These are phyloP conservation scores for Pisolithus marmoratus DNA, from an alignment of 768 basidiomycete species.

Conservation along the genomic window DNA sequence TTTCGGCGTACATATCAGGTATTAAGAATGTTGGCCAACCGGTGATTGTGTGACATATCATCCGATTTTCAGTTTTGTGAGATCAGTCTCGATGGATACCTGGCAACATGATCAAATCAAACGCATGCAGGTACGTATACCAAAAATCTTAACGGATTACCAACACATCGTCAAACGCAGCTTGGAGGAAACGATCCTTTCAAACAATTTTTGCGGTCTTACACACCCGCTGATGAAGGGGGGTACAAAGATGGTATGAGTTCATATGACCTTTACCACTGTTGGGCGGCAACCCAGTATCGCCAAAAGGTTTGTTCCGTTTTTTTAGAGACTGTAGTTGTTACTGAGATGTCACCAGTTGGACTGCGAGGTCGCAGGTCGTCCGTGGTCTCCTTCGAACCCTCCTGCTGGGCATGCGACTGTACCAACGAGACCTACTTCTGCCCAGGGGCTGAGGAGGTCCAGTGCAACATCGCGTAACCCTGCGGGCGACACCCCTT, in stretches of 20 bases:
- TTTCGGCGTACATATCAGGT: conserved; percentile 93
- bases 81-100: conserved; percentile 94
- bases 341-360: conserved; percentile 48
- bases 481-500: conserved; percentile 45
- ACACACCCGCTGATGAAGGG: conserved; percentile 58
- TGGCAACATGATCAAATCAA: conserved; percentile 87
- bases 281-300: conserved; percentile 93
- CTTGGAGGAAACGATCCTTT: conserved; percentile 87
- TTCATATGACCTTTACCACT: conserved; percentile 78
- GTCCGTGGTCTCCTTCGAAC: conserved; percentile 71
- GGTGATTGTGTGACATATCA: neutral
- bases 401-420: conserved; percentile 49
- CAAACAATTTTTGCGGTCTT: conserved; percentile 69
- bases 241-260: conserved; percentile 61
- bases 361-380: conserved; percentile 68
- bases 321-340: neutral
- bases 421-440: conserved; percentile 57
- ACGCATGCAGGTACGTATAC: conserved; percentile 74
- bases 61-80: conserved; percentile 63
- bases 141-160: conserved; percentile 1
- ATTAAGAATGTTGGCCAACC: conserved; percentile 8
- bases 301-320: conserved; percentile 68
- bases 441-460: conserved; percentile 83
- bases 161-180: conserved; percentile 32
- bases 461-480: conserved; percentile 68